phyloP scores from a whole-genome alignment of 495 filamentous ascomycete species.

The Talaromyces nanjingensis region DNA sequence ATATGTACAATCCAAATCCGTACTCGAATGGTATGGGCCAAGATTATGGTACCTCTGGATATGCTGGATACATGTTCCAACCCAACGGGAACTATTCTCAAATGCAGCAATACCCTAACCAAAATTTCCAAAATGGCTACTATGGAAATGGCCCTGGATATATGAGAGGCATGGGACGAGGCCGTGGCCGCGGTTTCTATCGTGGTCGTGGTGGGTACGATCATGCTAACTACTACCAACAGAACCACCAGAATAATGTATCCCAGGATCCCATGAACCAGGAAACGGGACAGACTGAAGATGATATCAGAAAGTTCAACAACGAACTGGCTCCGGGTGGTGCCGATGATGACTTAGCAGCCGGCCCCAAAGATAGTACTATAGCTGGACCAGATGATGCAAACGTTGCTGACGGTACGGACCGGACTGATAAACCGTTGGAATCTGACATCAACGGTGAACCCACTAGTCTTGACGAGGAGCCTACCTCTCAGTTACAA shows the following conservation, averaged over 20 bases:
- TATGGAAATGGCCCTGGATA: slow-evolving; percentile 41
- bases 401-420: neutral
- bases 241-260: slow-evolving; percentile 19
- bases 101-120: slow-evolving; percentile 42
- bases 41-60: slow-evolving; percentile 81
- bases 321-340: slow-evolving; percentile 25
- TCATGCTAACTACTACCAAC: slow-evolving; percentile 22
- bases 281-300: slow-evolving; percentile 6
- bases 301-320: slow-evolving; percentile 20
- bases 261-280: slow-evolving; percentile 13
- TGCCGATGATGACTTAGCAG: slow-evolving; percentile 17
- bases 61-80: slow-evolving; percentile 59
- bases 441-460: slow-evolving; percentile 9
- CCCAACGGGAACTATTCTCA: slow-evolving; percentile 47
- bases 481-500: slow-evolving; percentile 15
- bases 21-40: slow-evolving; percentile 75
- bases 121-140: slow-evolving; percentile 58
- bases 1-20: slow-evolving; percentile 60
- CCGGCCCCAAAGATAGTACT: slow-evolving; percentile 13
- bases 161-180: slow-evolving; percentile 54
- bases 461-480: slow-evolving; percentile 15
- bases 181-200: slow-evolving; percentile 56
- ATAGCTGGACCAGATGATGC: slow-evolving; percentile 6
- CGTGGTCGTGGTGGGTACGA: slow-evolving; percentile 48
- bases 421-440: slow-evolving; percentile 1